phyloP scores from a whole-genome alignment of 768 basidiomycete genomes.

The Leccinum obscurum region DNA sequence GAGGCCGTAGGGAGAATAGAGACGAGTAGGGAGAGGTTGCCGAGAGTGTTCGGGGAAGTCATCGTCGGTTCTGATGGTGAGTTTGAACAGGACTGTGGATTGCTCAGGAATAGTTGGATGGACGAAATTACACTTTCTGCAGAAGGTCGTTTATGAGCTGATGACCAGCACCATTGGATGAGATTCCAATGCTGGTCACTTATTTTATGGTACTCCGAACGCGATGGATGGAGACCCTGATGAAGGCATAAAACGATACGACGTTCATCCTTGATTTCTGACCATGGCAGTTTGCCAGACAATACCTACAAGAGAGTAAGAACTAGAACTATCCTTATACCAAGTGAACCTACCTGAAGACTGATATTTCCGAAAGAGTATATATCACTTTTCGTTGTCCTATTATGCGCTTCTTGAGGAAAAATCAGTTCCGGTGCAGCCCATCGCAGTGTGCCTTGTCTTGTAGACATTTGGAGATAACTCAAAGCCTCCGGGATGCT shows the following conservation, averaged over 20 bases:
- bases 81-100: neutral
- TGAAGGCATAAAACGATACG: neutral
- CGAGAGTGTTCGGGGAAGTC: neutral
- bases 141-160: neutral
- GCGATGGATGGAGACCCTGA: neutral
- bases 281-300: neutral
- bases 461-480: neutral
- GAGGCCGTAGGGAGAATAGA: too few species aligned
- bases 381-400: neutral
- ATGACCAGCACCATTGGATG: neutral
- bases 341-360: neutral
- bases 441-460: neutral
- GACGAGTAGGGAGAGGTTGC: conserved; percentile 12
- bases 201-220: neutral
- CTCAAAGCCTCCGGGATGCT: neutral
- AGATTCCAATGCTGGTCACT: neutral
- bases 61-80: neutral
- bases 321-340: neutral
- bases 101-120: neutral
- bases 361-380: neutral
- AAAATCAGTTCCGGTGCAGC: neutral
- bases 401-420: neutral
- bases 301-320: neutral
- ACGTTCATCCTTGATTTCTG: neutral
- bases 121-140: neutral